These are phyloP conservation scores for Inga laurina DNA, from an alignment of 306 rosid species.

Conservation along the genomic window DNA sequence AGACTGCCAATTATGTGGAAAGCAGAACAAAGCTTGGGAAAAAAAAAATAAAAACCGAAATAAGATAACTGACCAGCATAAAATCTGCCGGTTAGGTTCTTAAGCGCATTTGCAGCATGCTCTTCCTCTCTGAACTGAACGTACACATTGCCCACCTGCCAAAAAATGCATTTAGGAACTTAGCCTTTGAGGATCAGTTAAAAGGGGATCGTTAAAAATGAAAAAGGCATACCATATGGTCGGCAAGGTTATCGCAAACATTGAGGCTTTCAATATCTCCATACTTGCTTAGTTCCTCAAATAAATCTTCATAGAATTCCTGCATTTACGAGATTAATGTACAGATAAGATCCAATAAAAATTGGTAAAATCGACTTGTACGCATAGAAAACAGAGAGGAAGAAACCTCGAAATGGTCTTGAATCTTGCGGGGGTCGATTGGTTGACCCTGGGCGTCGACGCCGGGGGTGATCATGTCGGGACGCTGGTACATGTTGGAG, in stretches of 20 bases:
- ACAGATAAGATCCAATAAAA: background rate
- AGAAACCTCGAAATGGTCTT: conserved; percentile 30
- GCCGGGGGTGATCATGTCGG: conserved; percentile 38
- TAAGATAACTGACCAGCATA: conserved; percentile 51
- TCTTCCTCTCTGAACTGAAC: conserved; percentile 39
- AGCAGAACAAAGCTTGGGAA: background rate
- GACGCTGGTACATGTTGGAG: conserved; percentile 39
- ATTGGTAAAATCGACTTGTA: background rate
- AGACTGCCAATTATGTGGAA: background rate
- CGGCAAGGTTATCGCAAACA: conserved; percentile 38
- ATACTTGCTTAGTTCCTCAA: conserved; percentile 32
- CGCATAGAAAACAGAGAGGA: background rate
- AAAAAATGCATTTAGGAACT: conserved; percentile 5
- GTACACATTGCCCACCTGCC: conserved; percentile 47
- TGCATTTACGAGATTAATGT: background rate
- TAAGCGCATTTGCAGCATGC: conserved; percentile 29
- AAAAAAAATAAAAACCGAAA: background rate
- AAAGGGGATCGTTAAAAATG: background rate
- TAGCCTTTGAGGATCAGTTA: background rate
- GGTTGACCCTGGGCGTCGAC: conserved; percentile 31
- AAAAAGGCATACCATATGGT: conserved; percentile 19
- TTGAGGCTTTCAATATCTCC: conserved; percentile 36
- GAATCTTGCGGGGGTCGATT: conserved; percentile 33
- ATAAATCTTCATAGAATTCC: conserved; percentile 34
- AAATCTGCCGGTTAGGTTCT: conserved; percentile 52